Percentiles rank a stretch among this genome's conserved stretches.
These are phyloP conservation scores for Gilbertella persicaria DNA, from an alignment of 371 early-diverging fungal species.

Conservation along the genomic window DNA sequence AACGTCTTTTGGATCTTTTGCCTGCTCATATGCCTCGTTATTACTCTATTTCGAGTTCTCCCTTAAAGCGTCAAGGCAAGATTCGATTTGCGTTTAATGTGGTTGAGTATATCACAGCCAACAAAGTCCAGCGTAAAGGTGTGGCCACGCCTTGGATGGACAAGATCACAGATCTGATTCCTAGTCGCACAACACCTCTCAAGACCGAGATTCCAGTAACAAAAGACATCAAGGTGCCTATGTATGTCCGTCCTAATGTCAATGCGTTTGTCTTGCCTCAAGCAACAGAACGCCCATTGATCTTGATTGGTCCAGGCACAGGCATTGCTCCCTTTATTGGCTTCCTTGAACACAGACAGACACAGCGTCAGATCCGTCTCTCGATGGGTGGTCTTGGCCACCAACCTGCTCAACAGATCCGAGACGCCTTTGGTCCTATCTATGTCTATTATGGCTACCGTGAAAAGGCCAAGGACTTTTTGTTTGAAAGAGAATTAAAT, in stretches of 20 bases:
- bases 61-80: constrained; percentile 46
- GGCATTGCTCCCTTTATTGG: constrained; percentile 90
- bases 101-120: constrained; percentile 65
- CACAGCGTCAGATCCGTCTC: constrained; percentile 41
- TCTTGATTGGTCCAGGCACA: constrained; percentile 88
- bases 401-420: constrained; percentile 34
- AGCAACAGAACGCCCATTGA: constrained; percentile 54
- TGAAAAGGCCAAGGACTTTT: constrained; percentile 58
- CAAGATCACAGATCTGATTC: constrained; percentile 44
- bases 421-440: constrained; percentile 41
- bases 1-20: constrained; percentile 73
- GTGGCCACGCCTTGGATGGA: constrained; percentile 86
- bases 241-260: constrained; percentile 60
- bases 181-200: constrained; percentile 17
- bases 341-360: constrained; percentile 70
- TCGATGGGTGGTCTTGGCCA: constrained; percentile 45
- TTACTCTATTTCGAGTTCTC: constrained; percentile 83
- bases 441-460: constrained; percentile 82
- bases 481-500: constrained; percentile 65
- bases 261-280: constrained; percentile 64
- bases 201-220: constrained; percentile 17
- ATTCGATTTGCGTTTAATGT: constrained; percentile 85
- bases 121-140: constrained; percentile 62
- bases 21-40: constrained; percentile 84
- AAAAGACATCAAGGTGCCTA: constrained; percentile 27